phyloP scores from a whole-genome alignment of 208 protist species.

The Wallacemonas sp. region DNA sequence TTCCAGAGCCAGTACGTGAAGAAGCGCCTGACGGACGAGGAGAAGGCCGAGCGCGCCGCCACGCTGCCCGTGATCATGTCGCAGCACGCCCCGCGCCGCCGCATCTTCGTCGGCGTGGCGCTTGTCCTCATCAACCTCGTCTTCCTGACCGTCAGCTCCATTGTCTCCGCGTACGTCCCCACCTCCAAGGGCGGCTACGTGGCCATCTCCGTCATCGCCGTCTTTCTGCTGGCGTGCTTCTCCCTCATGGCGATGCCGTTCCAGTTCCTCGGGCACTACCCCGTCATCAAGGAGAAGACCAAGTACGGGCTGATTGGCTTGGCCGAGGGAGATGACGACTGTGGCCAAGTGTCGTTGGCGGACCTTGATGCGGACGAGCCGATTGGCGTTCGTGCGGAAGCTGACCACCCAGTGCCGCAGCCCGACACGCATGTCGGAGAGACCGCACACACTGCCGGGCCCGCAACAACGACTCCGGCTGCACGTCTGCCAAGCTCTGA shows the following conservation, averaged over 20 bases:
- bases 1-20: conserved; percentile 43
- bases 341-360: conserved; percentile 1
- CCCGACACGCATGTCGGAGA: too few relatives aligned
- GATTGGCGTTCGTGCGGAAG: too few relatives aligned
- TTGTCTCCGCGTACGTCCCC: conserved; percentile 49
- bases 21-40: conserved; percentile 38
- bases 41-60: conserved; percentile 40
- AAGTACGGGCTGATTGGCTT: conserved; percentile 44
- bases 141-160: conserved; percentile 56
- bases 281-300: conserved; percentile 41
- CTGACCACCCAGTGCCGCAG: too few relatives aligned
- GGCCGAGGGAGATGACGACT: conserved; percentile 19
- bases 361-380: too few relatives aligned
- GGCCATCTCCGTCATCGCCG: conserved; percentile 44
- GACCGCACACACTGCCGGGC: not conserved
- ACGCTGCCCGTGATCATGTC: conserved; percentile 47
- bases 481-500: not conserved
- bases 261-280: conserved; percentile 63
- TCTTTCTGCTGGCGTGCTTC: conserved; percentile 57
- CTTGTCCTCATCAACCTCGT: conserved; percentile 47
- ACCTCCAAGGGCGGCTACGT: conserved; percentile 34
- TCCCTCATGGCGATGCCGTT: conserved; percentile 62
- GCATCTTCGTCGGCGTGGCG: conserved; percentile 52
- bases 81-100: conserved; percentile 46
- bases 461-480: not conserved